Evolutionary conservation across 2,329 filamentous ascomycete species (phyloP).

Genomic region (Colletotrichum abscissum): DNA sequence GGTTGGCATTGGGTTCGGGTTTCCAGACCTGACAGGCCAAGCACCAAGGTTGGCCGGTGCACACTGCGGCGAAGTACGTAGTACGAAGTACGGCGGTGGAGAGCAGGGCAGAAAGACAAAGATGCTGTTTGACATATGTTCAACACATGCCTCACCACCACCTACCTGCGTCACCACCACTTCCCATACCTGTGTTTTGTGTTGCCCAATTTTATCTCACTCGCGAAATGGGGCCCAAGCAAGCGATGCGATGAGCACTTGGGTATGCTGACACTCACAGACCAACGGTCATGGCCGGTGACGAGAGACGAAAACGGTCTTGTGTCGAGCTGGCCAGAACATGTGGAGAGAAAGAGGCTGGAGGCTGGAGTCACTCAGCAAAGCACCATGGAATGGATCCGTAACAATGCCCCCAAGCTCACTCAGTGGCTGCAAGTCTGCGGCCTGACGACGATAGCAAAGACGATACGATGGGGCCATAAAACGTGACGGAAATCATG

Average conservation of each 20-base stretch:
- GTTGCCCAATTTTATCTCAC: background rate
- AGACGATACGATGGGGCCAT: background rate
- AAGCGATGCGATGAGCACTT: background rate
- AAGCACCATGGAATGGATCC: background rate
- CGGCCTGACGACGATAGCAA: background rate
- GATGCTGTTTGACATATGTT: background rate
- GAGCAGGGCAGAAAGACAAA: background rate
- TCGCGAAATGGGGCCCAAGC: background rate
- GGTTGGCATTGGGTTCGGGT: constrained; percentile 14
- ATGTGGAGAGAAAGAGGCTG: background rate
- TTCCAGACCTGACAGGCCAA: constrained; percentile 1
- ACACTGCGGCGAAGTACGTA: background rate
- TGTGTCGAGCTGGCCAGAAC: background rate
- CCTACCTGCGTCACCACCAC: background rate
- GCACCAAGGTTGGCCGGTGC: constrained; percentile 5
- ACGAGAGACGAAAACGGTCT: background rate
- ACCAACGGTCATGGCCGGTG: background rate
- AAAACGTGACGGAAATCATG: background rate
- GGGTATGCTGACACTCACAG: background rate
- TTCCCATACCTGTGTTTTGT: background rate
- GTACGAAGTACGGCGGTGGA: background rate
- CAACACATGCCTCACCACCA: background rate
- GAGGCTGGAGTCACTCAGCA: background rate
- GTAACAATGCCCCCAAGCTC: background rate
- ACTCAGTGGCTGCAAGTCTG: background rate